Evolutionary conservation across 305 asterid species (phyloP), one percentile per base, ranked within the genome.

Genomic region (Solanum hybrid): DNA sequence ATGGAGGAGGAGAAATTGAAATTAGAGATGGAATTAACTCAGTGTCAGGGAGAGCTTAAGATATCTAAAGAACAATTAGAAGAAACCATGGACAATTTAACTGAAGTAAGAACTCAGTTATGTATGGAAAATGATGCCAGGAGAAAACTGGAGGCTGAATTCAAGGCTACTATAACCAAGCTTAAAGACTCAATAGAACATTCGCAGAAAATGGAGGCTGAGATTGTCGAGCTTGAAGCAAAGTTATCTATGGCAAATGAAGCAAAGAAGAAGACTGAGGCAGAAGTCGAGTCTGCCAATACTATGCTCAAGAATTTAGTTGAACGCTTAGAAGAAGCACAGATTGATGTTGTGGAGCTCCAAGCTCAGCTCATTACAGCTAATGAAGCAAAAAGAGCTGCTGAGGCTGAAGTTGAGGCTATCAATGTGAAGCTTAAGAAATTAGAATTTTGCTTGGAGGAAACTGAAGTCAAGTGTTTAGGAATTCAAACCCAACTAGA

Each of bases 11-110:
- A 96, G 94, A 97, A 94, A 88, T 64, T 64, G 85, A 90, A 89
- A 89, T 75, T 96, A 92, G 95, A 95, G 94, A 94, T 90, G 91
- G 92, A 90, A 86, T 94, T 96, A 42, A 89, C 74, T n/a, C 93
- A 93, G 87, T 93, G 95, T 91, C 95, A 90, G 91, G 90, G 86
- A 73, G 94, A 92, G 91, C 96, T 96, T 3, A 93, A 92, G 92
- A 91, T 90, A 84, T 96, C 97, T 29, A 92, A 89, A 88, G 94
- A 90, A 86, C 93, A 92, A 87, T 94, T 94, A 87, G 90, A 95
- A 92, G 94, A 93, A 89, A 92, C 93, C 5, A 92, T 88, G 92
- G 87, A 78, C 89, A 90, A 93, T 78, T 42, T 95, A 89, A 91
- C 88, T 33, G 95, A 94, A 73, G 88, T 95, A 89, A 92, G 89